Evolutionary conservation across 495 filamentous ascomycete genomes (phyloP).

Genomic region (Penicillium turbatum): DNA sequence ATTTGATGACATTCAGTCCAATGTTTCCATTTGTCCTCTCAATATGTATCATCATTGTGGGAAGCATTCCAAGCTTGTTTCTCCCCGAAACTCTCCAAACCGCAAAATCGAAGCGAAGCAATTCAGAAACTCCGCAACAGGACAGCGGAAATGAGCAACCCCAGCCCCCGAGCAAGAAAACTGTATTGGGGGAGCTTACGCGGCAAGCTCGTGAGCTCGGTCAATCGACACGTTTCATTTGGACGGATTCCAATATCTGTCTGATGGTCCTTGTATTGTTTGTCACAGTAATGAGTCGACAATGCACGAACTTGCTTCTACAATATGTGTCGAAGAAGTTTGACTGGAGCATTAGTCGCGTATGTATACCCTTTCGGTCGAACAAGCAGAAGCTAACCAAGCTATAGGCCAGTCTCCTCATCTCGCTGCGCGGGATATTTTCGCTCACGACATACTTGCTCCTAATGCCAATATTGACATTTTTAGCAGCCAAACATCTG

Average conservation of each 20-base stretch:
- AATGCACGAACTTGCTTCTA: slow-evolving; percentile 29
- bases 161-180: slow-evolving; percentile 4
- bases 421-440: slow-evolving; percentile 38
- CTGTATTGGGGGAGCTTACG: slow-evolving; percentile 13
- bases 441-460: slow-evolving; percentile 28
- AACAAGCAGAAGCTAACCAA: slow-evolving; percentile 5
- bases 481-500: slow-evolving; percentile 19
- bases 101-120: slow-evolving; percentile 16
- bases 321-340: slow-evolving; percentile 43
- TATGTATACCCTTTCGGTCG: slow-evolving; percentile 11
- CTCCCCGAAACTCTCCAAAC: slow-evolving; percentile 44
- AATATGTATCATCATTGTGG: slow-evolving; percentile 24
- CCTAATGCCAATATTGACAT: slow-evolving; percentile 30
- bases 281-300: slow-evolving; percentile 27
- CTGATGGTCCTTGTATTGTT: slow-evolving; percentile 31
- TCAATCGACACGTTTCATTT: slow-evolving; percentile 30
- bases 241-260: slow-evolving; percentile 24
- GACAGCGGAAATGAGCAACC: background rate
- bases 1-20: slow-evolving; percentile 23
- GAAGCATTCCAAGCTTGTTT: slow-evolving; percentile 27
- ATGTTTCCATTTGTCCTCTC: slow-evolving; percentile 29
- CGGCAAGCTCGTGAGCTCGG: slow-evolving; percentile 22
- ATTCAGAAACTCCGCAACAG: background rate
- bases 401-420: slow-evolving; percentile 35
- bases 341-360: slow-evolving; percentile 36